These are phyloP conservation scores for Aspergillus spinulosporus DNA, from an alignment of 2,329 filamentous ascomycete species.

Conservation along the genomic window DNA sequence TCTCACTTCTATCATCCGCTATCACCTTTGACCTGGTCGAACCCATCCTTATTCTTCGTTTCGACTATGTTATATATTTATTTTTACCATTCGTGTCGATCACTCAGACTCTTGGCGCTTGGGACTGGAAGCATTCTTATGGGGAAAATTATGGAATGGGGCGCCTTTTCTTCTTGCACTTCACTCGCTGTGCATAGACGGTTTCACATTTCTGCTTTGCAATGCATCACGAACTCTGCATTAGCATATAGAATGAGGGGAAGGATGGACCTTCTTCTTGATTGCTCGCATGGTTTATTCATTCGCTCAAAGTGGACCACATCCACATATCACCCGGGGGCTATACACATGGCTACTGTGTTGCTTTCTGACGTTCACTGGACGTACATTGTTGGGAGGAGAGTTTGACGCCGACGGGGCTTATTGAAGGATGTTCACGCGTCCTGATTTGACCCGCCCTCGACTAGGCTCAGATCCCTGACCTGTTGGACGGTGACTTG, in stretches of 20 bases:
- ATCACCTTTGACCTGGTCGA: slow-evolving; percentile 30
- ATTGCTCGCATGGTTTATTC: slow-evolving; percentile 16
- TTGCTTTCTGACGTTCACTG: slow-evolving; percentile 12
- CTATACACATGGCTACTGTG: slow-evolving; percentile 3
- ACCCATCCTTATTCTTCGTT: slow-evolving; percentile 30
- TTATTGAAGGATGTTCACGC: not conserved
- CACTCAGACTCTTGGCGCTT: slow-evolving; percentile 41
- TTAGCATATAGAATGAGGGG: slow-evolving; percentile 35
- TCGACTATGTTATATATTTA: slow-evolving; percentile 34
- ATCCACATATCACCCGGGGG: slow-evolving; percentile 5
- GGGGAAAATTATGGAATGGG: slow-evolving; percentile 30
- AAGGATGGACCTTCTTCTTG: slow-evolving; percentile 16
- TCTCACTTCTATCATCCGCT: slow-evolving; percentile 39
- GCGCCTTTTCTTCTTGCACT: slow-evolving; percentile 36
- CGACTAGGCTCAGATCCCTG: not conserved
- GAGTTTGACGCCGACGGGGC: not conserved
- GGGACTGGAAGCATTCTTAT: slow-evolving; percentile 30
- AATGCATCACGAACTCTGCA: slow-evolving; percentile 32
- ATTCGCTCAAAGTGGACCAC: slow-evolving; percentile 9
- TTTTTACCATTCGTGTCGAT: slow-evolving; percentile 41
- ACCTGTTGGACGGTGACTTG: not conserved
- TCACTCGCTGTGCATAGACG: slow-evolving; percentile 43
- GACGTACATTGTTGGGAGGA: not conserved
- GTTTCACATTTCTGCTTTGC: slow-evolving; percentile 27
- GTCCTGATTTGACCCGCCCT: not conserved